Conservation (phyloP, 2,329 filamentous ascomycete genomes). For the Diplodia sapinea region DNA sequence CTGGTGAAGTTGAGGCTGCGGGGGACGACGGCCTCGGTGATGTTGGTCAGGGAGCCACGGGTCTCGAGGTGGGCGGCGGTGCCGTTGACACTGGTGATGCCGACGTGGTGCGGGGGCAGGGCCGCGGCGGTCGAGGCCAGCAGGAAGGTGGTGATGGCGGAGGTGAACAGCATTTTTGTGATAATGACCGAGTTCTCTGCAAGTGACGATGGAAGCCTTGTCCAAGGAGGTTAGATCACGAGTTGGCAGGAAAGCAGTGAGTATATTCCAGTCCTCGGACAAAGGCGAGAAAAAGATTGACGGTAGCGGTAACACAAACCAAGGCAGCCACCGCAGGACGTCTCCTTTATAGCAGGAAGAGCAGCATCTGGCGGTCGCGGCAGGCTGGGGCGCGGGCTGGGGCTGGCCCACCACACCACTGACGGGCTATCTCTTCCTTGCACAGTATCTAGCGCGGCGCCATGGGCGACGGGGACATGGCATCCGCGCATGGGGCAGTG, state of each 20-base stretch:
- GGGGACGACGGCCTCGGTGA: slow-evolving; percentile 15
- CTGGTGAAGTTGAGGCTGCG: slow-evolving; percentile 11
- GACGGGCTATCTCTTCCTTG: slow-evolving; percentile 22
- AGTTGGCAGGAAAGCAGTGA: not conserved
- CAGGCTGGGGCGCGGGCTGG: slow-evolving; percentile 21
- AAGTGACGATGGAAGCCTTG: not conserved
- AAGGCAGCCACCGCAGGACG: not conserved
- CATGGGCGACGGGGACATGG: slow-evolving; percentile 2
- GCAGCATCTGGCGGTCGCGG: slow-evolving; percentile 6
- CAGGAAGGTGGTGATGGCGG: slow-evolving; percentile 5
- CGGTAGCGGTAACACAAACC: slow-evolving; percentile 12
- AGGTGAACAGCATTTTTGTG: slow-evolving; percentile 22
- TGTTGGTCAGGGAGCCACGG: slow-evolving; percentile 14
- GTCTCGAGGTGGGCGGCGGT: slow-evolving; percentile 1
- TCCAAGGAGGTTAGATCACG: not conserved
- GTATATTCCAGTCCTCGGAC: not conserved
- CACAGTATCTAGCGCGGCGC: slow-evolving; percentile 16
- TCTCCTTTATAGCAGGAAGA: slow-evolving; percentile 22
- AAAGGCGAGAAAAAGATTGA: slow-evolving; percentile 20
- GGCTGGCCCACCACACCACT: slow-evolving; percentile 24
- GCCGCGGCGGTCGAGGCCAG: slow-evolving; percentile 22
- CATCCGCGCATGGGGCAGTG: slow-evolving; percentile 4
- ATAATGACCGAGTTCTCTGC: slow-evolving; percentile 4
- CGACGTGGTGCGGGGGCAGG: slow-evolving; percentile 12
- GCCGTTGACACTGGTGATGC: slow-evolving; percentile 9